Conservation (phyloP, 2,329 filamentous ascomycete genomes). For the Massarina eburnea region DNA sequence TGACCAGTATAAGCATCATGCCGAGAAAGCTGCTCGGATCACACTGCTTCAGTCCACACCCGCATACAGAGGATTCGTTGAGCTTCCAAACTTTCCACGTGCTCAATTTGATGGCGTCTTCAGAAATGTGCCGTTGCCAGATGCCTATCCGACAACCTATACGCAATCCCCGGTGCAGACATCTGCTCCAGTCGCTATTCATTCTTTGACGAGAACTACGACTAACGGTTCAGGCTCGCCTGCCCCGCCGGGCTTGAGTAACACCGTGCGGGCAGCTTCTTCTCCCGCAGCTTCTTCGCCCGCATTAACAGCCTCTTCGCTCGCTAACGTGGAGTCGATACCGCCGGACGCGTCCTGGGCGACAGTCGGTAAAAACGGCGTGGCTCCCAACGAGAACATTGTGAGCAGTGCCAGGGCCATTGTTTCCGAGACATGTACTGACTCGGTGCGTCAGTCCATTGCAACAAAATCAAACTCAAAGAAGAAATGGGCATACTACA, state of each 20-base stretch:
- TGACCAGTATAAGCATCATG: slow-evolving; percentile 49
- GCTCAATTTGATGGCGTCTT: slow-evolving; percentile 47
- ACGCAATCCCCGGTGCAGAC: slow-evolving; percentile 12
- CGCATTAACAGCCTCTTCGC: slow-evolving; percentile 22
- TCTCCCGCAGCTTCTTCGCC: slow-evolving; percentile 23
- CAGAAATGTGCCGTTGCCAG: slow-evolving; percentile 44
- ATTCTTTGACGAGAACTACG: slow-evolving; percentile 10
- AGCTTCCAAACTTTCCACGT: slow-evolving; percentile 43
- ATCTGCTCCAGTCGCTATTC: slow-evolving; percentile 11
- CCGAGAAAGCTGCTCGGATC: slow-evolving; percentile 40
- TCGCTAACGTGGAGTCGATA: slow-evolving; percentile 11
- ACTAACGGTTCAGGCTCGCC: slow-evolving; percentile 17
- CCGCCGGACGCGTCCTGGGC: slow-evolving; percentile 37
- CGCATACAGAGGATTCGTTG: slow-evolving; percentile 44
- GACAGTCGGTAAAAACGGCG: slow-evolving; percentile 43
- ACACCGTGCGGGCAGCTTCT: slow-evolving; percentile 8
- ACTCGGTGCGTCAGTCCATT: too few species aligned
- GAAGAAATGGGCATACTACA: slow-evolving; percentile 45
- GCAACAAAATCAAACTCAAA: slow-evolving; percentile 29
- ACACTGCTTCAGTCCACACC: slow-evolving; percentile 50
- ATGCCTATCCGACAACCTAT: slow-evolving; percentile 12
- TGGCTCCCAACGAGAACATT: slow-evolving; percentile 27
- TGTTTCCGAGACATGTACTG: too few species aligned
- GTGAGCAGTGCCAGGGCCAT: too few species aligned
- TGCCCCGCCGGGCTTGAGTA: slow-evolving; percentile 12